phyloP scores from a whole-genome alignment of 1,139 yeast genomes.

The Pichia sp. region DNA sequence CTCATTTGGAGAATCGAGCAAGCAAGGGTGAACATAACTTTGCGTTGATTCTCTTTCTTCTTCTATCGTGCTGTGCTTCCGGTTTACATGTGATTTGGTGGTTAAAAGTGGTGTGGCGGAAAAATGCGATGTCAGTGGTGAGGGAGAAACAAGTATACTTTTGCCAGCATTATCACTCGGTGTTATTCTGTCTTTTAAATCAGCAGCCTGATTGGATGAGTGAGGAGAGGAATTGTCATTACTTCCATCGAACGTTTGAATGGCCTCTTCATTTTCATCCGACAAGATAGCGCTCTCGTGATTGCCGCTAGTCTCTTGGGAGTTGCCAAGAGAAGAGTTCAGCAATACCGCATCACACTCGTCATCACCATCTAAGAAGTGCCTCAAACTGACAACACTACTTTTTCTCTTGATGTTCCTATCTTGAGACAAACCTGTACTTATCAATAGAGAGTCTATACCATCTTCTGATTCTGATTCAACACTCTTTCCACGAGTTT shows the following conservation, averaged over 20 bases:
- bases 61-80: slow-evolving; percentile 43
- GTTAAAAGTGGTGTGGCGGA: neutral
- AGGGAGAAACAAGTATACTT: neutral
- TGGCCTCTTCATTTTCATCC: neutral
- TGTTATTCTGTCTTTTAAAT: neutral
- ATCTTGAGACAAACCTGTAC: slow-evolving; percentile 6
- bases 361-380: slow-evolving; percentile 18
- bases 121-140: neutral
- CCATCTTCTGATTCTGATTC: slow-evolving; percentile 22
- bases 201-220: neutral
- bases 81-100: slow-evolving; percentile 14
- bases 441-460: slow-evolving; percentile 8
- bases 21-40: slow-evolving; percentile 48
- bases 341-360: slow-evolving; percentile 19
- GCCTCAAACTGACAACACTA: slow-evolving; percentile 16
- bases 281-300: slow-evolving; percentile 3
- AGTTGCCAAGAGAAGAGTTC: slow-evolving; percentile 4
- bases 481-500: slow-evolving; percentile 33
- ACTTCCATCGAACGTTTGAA: neutral
- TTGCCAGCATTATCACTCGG: slow-evolving; percentile 3
- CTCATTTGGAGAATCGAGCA: slow-evolving; percentile 48
- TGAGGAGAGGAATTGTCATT: neutral
- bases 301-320: neutral
- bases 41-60: slow-evolving; percentile 52
- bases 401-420: slow-evolving; percentile 12